These are phyloP conservation scores for Trametes pubescens DNA, from an alignment of 1,284 basidiomycete genomes.

Conservation along the genomic window DNA sequence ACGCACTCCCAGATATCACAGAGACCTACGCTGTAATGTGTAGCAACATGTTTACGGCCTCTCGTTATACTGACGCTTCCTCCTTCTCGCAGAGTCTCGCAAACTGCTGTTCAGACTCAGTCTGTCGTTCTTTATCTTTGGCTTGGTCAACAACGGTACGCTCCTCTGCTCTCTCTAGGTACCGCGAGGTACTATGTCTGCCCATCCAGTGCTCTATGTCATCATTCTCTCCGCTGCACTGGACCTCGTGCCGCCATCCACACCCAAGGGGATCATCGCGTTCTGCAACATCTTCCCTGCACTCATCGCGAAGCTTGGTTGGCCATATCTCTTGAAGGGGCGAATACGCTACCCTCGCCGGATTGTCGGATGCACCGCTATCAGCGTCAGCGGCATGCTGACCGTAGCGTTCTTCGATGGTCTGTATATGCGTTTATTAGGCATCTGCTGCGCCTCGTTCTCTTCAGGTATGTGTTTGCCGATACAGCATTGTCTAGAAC, in stretches of 20 bases:
- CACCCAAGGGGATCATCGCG: conserved; percentile 92
- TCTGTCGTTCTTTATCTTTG: conserved; percentile 64
- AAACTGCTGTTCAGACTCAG: conserved; percentile 46
- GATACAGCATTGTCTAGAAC: too few relatives aligned
- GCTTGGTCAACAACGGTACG: conserved; percentile 64
- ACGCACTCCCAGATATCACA: neutral
- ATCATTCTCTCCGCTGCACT: conserved; percentile 96
- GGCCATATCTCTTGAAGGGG: conserved; percentile 92
- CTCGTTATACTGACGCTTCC: neutral
- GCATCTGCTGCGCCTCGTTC: conserved; percentile 91
- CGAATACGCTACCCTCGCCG: conserved; percentile 81
- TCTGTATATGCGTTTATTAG: conserved; percentile 78
- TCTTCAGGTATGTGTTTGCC: conserved; percentile 78
- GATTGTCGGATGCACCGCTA: conserved; percentile 76
- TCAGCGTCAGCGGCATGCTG: conserved; percentile 85
- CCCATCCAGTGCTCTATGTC: conserved; percentile 82
- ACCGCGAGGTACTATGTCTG: neutral
- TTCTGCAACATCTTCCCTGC: conserved; percentile 92
- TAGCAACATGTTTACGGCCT: neutral
- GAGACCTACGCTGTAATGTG: conserved; percentile 19
- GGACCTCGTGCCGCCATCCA: conserved; percentile 90
- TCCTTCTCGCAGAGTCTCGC: conserved; percentile 25
- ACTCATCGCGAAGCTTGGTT: conserved; percentile 86
- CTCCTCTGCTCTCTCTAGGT: neutral
- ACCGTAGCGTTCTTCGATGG: conserved; percentile 83